phyloP scores from a whole-genome alignment of 2,329 filamentous ascomycete genomes.

The Huntiella savannae region DNA sequence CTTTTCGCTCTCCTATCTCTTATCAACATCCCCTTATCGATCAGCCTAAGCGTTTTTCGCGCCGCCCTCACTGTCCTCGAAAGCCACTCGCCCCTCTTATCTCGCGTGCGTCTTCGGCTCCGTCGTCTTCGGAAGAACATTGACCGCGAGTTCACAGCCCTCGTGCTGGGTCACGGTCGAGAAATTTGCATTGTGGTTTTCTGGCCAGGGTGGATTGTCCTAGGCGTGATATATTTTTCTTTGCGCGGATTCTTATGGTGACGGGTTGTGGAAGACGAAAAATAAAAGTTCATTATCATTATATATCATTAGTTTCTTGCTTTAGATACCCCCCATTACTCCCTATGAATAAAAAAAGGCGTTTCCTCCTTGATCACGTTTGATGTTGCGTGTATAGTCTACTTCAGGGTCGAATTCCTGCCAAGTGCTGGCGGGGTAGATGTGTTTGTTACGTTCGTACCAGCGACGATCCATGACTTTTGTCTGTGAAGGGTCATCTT shows the following conservation, averaged over 20 bases:
- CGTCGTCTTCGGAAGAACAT: slow-evolving; percentile 3
- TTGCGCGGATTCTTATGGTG: background rate
- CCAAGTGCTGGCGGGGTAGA: slow-evolving; percentile 91
- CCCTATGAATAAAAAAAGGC: slow-evolving; percentile 63
- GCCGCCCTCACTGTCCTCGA: background rate
- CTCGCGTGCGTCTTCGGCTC: background rate
- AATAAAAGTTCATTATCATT: background rate
- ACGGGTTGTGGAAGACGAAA: background rate
- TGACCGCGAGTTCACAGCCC: slow-evolving; percentile 31
- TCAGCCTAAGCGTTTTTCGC: background rate
- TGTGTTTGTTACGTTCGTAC: slow-evolving; percentile 97
- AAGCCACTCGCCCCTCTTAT: background rate
- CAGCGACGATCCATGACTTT: slow-evolving; percentile 92
- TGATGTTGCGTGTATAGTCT: slow-evolving; percentile 59
- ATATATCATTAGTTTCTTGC: background rate
- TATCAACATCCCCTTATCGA: background rate
- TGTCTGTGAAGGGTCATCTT: slow-evolving; percentile 61
- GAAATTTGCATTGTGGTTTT: slow-evolving; percentile 30
- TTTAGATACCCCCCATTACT: background rate
- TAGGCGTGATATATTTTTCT: slow-evolving; percentile 16
- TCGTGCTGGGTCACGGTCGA: slow-evolving; percentile 32
- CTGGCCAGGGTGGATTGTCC: slow-evolving; percentile 37
- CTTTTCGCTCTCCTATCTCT: background rate
- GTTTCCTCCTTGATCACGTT: slow-evolving; percentile 76
- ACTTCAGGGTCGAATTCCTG: slow-evolving; percentile 82